Conservation (phyloP, 2,329 filamentous ascomycete species). For the Pezicula neosporulosa region DNA sequence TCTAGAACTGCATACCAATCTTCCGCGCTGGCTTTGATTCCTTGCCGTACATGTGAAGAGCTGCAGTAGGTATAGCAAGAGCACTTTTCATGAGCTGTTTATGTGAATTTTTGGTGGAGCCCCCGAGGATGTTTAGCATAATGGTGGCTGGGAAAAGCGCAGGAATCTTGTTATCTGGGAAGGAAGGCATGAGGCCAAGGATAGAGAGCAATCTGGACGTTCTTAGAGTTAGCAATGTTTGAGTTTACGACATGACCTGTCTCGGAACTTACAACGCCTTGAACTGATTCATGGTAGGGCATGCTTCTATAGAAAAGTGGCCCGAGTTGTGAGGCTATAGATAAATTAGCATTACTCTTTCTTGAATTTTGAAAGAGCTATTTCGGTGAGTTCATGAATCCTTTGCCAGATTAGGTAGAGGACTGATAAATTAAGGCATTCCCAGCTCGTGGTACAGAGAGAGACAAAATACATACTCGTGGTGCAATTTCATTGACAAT, state of each 20-base stretch:
- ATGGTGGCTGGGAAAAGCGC: conserved; percentile 45
- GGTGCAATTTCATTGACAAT: conserved; percentile 59
- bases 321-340: conserved; percentile 78
- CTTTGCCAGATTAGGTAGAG: too few relatives aligned
- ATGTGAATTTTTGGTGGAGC: conserved; percentile 62
- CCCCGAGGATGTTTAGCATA: conserved; percentile 80
- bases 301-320: conserved; percentile 92
- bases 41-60: conserved; percentile 90
- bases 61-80: conserved; percentile 53
- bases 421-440: too few relatives aligned
- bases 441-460: too few relatives aligned
- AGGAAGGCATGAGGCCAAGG: conserved; percentile 47
- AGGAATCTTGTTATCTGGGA: conserved; percentile 30
- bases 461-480: conserved; percentile 1
- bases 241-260: too few relatives aligned
- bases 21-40: conserved; percentile 83
- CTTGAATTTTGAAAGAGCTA: conserved; percentile 30
- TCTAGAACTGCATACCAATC: conserved; percentile 50
- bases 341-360: conserved; percentile 66
- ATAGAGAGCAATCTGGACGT: conserved; percentile 73
- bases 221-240: too few relatives aligned
- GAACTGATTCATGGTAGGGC: conserved; percentile 83
- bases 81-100: conserved; percentile 49
- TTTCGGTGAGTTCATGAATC: too few relatives aligned
- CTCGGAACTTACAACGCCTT: conserved; percentile 37